Percentiles rank a stretch among this genome's conserved stretches.
These are phyloP conservation scores for Fusarium duplospermum DNA, from an alignment of 2,329 filamentous ascomycete genomes.

Conservation along the genomic window DNA sequence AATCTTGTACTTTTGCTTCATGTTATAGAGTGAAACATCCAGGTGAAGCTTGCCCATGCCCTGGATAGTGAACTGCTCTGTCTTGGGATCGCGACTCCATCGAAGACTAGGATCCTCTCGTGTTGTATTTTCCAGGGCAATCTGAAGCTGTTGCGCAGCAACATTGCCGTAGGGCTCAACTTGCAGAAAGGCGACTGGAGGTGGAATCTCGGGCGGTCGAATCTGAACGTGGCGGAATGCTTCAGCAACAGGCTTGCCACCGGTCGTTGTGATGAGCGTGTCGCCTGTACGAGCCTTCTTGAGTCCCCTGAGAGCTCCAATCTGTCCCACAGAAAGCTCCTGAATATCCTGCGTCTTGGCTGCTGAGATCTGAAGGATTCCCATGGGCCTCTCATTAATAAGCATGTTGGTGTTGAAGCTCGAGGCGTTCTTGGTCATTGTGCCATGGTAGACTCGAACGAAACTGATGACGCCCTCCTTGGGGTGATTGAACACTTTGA, in stretches of 20 bases:
- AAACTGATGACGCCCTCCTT: slow-evolving; percentile 90
- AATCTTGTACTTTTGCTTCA: slow-evolving; percentile 90
- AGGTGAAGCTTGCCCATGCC: slow-evolving; percentile 98
- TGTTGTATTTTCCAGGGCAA: slow-evolving; percentile 80
- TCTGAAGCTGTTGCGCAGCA: slow-evolving; percentile 83
- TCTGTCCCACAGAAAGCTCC: slow-evolving; percentile 85
- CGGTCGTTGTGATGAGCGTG: slow-evolving; percentile 82
- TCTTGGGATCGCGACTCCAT: slow-evolving; percentile 86
- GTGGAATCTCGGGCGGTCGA: slow-evolving; percentile 87
- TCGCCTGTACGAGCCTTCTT: slow-evolving; percentile 95
- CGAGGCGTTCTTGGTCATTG: slow-evolving; percentile 76
- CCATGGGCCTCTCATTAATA: slow-evolving; percentile 81
- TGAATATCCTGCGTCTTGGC: slow-evolving; percentile 87
- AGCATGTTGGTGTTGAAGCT: slow-evolving; percentile 91
- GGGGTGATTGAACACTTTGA: slow-evolving; percentile 93
- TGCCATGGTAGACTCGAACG: slow-evolving; percentile 90
- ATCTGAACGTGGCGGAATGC: slow-evolving; percentile 82
- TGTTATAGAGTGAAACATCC: slow-evolving; percentile 88
- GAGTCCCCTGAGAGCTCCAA: slow-evolving; percentile 90
- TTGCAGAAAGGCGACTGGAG: slow-evolving; percentile 96
- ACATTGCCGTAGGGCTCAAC: slow-evolving; percentile 83
- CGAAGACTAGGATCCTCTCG: slow-evolving; percentile 94
- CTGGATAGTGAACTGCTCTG: slow-evolving; percentile 90
- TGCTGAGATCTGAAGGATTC: slow-evolving; percentile 89
- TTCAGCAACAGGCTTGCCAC: slow-evolving; percentile 70